These are phyloP conservation scores for Ustilago trichophora DNA, from an alignment of 1,284 basidiomycete species.

Conservation along the genomic window DNA sequence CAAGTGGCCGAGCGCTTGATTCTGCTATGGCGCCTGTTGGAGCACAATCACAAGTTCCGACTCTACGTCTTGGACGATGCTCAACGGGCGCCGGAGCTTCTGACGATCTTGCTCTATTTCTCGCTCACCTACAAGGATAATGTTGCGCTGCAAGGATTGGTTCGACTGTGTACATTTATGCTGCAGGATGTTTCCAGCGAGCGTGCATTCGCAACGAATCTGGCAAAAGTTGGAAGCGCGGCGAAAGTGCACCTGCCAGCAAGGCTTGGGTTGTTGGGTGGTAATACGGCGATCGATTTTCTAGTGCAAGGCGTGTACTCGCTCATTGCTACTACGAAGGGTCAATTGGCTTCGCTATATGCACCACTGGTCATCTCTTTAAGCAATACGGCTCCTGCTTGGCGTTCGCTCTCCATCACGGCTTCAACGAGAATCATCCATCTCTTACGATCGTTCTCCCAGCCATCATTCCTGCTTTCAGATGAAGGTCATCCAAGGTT, in stretches of 20 bases:
- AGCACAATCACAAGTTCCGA: conserved; percentile 57
- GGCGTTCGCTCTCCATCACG: conserved; percentile 78
- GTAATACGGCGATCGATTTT: conserved; percentile 42
- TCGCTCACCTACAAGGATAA: conserved; percentile 45
- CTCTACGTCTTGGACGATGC: conserved; percentile 49
- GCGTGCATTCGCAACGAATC: conserved; percentile 73
- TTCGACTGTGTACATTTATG: conserved; percentile 87
- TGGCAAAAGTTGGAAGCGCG: conserved; percentile 46
- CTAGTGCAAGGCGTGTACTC: conserved; percentile 80
- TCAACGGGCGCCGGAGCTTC: conserved; percentile 30
- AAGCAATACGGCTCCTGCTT: conserved; percentile 85
- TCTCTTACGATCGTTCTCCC: conserved; percentile 87
- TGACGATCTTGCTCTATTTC: conserved; percentile 45
- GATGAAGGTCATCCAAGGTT: conserved; percentile 93
- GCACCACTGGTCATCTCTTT: conserved; percentile 84
- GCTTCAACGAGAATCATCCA: conserved; percentile 84
- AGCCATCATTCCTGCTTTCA: conserved; percentile 84
- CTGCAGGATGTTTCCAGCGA: conserved; percentile 90
- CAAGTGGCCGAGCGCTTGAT: conserved; percentile 57
- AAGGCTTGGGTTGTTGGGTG: conserved; percentile 22
- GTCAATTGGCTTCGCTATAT: conserved; percentile 71
- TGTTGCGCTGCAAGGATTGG: conserved; percentile 85
- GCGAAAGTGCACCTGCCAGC: conserved; percentile 38
- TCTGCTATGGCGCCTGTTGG: conserved; percentile 55
- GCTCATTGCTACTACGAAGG: conserved; percentile 80